Evolutionary conservation across 1,284 basidiomycete genomes (phyloP).

Genomic region (Cystobasidiaceae sp.): DNA sequence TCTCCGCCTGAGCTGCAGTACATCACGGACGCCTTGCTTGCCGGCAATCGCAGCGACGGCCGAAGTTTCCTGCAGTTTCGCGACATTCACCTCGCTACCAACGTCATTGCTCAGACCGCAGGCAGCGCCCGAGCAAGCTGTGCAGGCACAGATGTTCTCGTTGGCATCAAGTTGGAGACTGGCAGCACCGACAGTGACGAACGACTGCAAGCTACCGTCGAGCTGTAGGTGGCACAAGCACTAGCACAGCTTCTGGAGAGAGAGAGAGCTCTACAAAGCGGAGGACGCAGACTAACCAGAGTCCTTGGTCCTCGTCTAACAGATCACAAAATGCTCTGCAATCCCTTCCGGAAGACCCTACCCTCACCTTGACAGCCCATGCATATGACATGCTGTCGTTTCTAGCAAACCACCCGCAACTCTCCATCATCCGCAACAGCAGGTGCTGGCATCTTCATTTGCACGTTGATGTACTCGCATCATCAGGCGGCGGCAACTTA

Average conservation of each 20-base stretch:
- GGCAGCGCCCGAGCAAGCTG: conserved; percentile 67
- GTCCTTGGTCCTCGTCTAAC: no score
- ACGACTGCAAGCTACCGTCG: conserved; percentile 12
- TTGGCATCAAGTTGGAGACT: conserved; percentile 67
- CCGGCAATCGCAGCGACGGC: conserved; percentile 52
- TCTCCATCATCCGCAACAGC: conserved; percentile 56
- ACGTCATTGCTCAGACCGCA: conserved; percentile 66
- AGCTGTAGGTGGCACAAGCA: conserved; percentile 18
- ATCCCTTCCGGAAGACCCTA: conserved; percentile 52
- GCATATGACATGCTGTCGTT: conserved; percentile 10
- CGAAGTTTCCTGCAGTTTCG: conserved; percentile 61
- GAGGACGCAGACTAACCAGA: no score
- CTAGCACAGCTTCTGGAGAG: background rate
- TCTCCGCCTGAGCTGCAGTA: conserved; percentile 26
- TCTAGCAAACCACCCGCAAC: conserved; percentile 46
- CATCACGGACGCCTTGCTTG: background rate
- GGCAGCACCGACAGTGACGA: conserved; percentile 46
- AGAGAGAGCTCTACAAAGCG: no score
- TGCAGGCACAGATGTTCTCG: conserved; percentile 61
- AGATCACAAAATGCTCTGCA: conserved; percentile 55
- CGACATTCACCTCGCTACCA: conserved; percentile 64
- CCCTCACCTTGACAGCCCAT: conserved; percentile 19
- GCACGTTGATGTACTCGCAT: conserved; percentile 61
- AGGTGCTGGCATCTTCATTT: conserved; percentile 66
- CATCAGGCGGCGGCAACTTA: conserved; percentile 60